Base-by-base conservation (phyloP, 495 filamentous ascomycete species). In the Thermothielavioides terrestris region DNA sequence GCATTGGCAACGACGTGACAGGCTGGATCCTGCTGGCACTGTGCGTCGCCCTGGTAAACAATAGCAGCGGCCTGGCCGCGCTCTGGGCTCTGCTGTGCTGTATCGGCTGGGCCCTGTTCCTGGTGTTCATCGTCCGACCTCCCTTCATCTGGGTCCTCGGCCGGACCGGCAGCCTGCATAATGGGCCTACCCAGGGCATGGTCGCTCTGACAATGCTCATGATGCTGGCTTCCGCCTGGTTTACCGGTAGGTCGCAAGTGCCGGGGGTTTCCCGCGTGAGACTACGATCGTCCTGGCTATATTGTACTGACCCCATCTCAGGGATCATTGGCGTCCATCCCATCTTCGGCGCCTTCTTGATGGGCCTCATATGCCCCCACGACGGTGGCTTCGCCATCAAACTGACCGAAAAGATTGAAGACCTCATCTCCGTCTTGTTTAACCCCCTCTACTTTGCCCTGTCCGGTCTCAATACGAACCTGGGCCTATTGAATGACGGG, bases 1-100 rank as follows among this genome's bases (percentile, higher is more conserved):
- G 92, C 28, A 90, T 96, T 26, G 90, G 90, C 9, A 98, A 98
- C 54, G 92, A 98, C 59, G 89, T 97, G 20, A 60, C 57, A 7
- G 92, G 91, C 32, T 98, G 91, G 91, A 81, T 98, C 54, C 72
- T 98, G 23, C 82, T 98, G 7, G 91, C 91, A 2, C 80, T 98
- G 31, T 96, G 90, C 59, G 91, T 98, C 28, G 88, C 91, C 2
- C 69, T 98, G 45, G 92, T 95, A 42, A 98, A 98, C 59, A 88
- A 89, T 14, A 81, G 80, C 32, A 83, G 74, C 47, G 92, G 92
- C 2, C 59, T 98, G 20, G 85, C 88, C 4, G 91, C 92, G 4
- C 74, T 98, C 6, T 98, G 82, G 64, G 88, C 95, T 9, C 68
- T 98, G 10, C 75, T 98, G 11, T 78, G 82, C 43, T 82, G 79